These are phyloP conservation scores for Cajanus cajan DNA, from an alignment of 306 rosid genomes.

Conservation along the genomic window DNA sequence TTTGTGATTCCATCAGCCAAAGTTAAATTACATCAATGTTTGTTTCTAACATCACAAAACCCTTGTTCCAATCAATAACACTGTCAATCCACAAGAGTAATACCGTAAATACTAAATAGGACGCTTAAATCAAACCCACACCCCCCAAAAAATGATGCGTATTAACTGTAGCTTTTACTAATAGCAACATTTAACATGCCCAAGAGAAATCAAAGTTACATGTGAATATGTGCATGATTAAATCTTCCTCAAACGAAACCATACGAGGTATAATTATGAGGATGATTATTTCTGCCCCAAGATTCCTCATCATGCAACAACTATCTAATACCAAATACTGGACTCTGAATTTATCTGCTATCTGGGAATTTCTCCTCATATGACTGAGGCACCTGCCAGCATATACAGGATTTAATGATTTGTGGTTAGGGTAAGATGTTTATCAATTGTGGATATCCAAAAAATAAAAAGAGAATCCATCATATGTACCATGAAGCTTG, in stretches of 20 bases:
- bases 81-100: not conserved
- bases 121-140: slow-evolving; percentile 6
- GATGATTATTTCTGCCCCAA: not conserved
- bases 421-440: not conserved
- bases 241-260: slow-evolving; percentile 7
- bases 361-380: slow-evolving; percentile 68
- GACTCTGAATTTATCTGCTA: slow-evolving; percentile 40
- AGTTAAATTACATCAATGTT: not conserved
- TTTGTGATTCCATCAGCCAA: not conserved
- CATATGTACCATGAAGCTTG: slow-evolving; percentile 70
- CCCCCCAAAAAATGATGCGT: not conserved
- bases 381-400: slow-evolving; percentile 62
- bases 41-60: not conserved
- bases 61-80: not conserved
- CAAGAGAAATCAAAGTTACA: not conserved
- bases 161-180: slow-evolving; percentile 3
- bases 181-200: not conserved
- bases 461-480: slow-evolving; percentile 4
- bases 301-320: slow-evolving; percentile 12
- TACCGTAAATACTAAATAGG: not conserved
- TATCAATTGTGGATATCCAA: not conserved
- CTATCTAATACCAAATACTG: not conserved
- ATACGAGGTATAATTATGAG: not conserved
- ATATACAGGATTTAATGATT: slow-evolving; percentile 20
- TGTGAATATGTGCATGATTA: not conserved